Percentiles rank a stretch among this genome's conserved stretches.
Conservation (phyloP, 2,329 filamentous ascomycete species). For the Fusarium haematococcum region DNA sequence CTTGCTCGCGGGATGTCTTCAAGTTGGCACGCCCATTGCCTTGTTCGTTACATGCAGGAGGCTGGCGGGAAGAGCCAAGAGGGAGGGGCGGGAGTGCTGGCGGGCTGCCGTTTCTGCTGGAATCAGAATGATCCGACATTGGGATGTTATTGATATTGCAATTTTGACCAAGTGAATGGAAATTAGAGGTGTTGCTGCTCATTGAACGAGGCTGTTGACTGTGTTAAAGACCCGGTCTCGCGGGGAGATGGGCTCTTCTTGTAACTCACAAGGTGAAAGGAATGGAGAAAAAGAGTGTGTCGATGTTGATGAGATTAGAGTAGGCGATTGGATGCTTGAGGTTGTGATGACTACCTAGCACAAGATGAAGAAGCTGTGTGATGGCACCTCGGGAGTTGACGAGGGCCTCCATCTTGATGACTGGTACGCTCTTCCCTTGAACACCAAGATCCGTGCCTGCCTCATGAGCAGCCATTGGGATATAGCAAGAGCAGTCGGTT, state of each 20-base stretch:
- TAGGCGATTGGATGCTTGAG: background rate
- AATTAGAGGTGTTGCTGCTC: background rate
- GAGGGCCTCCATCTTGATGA: background rate
- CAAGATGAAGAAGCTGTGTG: background rate
- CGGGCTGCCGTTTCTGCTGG: background rate
- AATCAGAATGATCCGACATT: slow-evolving; percentile 4
- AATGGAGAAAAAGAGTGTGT: background rate
- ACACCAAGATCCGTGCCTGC: background rate
- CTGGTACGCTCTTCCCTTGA: background rate
- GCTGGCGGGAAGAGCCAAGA: background rate
- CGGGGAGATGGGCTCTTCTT: background rate
- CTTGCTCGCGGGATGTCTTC: background rate
- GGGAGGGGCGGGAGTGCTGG: background rate
- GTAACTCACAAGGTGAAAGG: background rate
- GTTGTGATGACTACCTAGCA: background rate
- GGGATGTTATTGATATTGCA: background rate
- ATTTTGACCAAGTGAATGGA: background rate
- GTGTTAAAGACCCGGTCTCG: background rate
- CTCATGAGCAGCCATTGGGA: background rate
- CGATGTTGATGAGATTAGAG: background rate
- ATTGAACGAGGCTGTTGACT: background rate
- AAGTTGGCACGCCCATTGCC: background rate
- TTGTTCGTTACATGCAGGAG: background rate
- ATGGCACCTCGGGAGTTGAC: background rate
- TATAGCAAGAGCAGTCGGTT: background rate